Conservation (phyloP, 257 asterid genomes). For the Nicotiana sylvestris region DNA sequence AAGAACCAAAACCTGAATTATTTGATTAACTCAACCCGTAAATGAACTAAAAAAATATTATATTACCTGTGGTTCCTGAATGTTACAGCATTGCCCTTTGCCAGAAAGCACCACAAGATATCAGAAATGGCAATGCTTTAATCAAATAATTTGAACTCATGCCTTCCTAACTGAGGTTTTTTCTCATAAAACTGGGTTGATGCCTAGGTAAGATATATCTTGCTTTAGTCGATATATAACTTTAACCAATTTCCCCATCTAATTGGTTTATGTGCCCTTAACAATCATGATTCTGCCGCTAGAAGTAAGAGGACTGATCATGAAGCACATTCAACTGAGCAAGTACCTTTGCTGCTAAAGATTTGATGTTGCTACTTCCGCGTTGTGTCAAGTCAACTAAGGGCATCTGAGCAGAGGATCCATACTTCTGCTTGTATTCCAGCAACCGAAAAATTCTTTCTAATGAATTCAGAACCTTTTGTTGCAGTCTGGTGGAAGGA, state of each 20-base stretch:
- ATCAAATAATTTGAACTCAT: neutral
- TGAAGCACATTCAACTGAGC: slow-evolving; percentile 56
- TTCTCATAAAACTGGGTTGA: neutral
- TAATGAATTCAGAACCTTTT: slow-evolving; percentile 43
- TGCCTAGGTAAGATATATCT: neutral
- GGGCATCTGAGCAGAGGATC: slow-evolving; percentile 34
- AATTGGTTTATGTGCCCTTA: neutral
- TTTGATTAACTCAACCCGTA: neutral
- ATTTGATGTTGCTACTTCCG: slow-evolving; percentile 36
- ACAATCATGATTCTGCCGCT: neutral
- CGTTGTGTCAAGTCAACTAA: slow-evolving; percentile 62
- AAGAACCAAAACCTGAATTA: neutral
- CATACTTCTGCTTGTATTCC: slow-evolving; percentile 48
- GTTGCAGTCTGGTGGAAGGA: slow-evolving; percentile 44
- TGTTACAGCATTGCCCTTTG: neutral
- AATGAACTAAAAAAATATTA: neutral
- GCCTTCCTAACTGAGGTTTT: slow-evolving; percentile 1
- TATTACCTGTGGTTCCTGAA: neutral
- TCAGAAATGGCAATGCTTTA: neutral
- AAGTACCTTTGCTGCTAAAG: slow-evolving; percentile 57
- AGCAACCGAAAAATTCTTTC: slow-evolving; percentile 50
- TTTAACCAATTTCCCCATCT: neutral
- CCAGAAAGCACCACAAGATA: neutral
- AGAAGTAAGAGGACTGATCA: slow-evolving; percentile 41
- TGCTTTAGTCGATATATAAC: neutral